Evolutionary conservation across 257 asterid species (phyloP).

Genomic region (Hygrophila difformis): DNA sequence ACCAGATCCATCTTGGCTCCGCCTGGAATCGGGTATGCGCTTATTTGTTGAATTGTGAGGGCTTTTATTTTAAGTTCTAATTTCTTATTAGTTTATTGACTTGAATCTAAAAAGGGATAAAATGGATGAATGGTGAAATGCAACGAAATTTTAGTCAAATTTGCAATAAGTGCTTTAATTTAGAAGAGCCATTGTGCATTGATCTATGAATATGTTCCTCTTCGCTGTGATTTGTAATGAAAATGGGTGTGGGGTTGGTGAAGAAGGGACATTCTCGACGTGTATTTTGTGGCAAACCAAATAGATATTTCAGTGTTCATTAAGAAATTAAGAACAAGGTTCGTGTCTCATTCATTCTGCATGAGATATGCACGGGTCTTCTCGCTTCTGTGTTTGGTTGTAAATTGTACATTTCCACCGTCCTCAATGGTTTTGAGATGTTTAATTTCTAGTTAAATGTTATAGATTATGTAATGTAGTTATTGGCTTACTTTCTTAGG

Average conservation of each 20-base stretch:
- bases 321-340: background rate
- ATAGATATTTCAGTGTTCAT: background rate
- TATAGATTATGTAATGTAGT: background rate
- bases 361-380: background rate
- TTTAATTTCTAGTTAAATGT: background rate
- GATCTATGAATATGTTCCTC: no score
- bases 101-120: background rate
- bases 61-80: no score
- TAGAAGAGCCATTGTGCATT: no score
- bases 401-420: background rate
- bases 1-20: conserved; percentile 50
- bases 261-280: background rate
- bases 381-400: background rate
- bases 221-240: no score
- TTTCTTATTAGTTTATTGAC: background rate
- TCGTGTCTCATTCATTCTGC: background rate
- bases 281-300: background rate
- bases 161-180: no score
- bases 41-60: background rate
- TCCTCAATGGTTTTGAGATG: background rate
- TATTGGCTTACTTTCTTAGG: background rate
- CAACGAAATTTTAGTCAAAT: no score
- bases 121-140: no score
- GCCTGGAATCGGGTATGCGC: conserved; percentile 61
- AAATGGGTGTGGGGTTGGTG: no score